Evolutionary conservation across 257 asterid genomes (phyloP), one percentile per base, ranked within the genome.

Genomic region (Ballota nigra): DNA sequence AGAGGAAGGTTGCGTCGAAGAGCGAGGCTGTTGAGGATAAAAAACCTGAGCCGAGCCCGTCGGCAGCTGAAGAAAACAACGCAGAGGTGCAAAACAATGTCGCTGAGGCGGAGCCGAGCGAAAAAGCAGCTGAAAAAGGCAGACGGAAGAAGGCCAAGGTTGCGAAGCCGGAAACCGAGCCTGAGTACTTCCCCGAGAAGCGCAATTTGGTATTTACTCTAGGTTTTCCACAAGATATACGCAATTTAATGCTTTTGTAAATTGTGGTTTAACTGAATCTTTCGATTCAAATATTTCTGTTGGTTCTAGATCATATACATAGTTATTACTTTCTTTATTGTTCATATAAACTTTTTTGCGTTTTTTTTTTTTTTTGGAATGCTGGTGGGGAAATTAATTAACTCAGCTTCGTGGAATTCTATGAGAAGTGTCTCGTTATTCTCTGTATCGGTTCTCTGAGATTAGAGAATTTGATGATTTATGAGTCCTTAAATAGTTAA

Each of bases 171-270:
- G 84, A 85, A 40, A 40, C 72, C 5, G 90, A 86, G 82, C 34
- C 94, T 0, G 96, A 92, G 81, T 89, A 86, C 79, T 89, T 92
- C 61, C 81, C 80, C 0, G 96, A 92, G 34, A 80, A 79, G 84
- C 88, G 96, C 43, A 89, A 86, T 80, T 77, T 91, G 90, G 97
- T 91, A 18, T 20, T 71, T 16, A 11, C 38, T 43, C 3, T 62
- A 38, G 6, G 28, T 55, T 55, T 43, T 9, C 55, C 5, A 41
- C 34, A 62, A 3, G 41, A 13, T 0, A 15, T 34, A 3, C 63
- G 22, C 22, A 10, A 31, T 58, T 23, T 19, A 10, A 31, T 31
- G 38, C 53, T 31, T 31, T 6, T 31, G 51, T 49, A 13, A 38
- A 28, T 60, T 22, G 18, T 57, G 40, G 19, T 57, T 66, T 10